A percentile compares a stretch with the other conserved stretches of the same genome.
Evolutionary conservation across 2,329 filamentous ascomycete genomes (phyloP).

Genomic region (Microdochium paspali): DNA sequence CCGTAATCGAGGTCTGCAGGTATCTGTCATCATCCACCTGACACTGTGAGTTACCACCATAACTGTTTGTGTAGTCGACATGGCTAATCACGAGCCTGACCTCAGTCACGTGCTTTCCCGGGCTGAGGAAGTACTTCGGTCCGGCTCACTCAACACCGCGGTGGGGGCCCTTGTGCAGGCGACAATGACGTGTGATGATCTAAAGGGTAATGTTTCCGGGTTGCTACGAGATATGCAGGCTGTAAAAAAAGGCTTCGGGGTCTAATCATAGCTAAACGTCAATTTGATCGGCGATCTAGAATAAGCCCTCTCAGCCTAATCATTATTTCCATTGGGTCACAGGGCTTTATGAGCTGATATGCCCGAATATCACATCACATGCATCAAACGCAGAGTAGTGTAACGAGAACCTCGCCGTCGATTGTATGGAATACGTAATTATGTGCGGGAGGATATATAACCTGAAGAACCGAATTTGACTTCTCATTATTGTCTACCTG

Average conservation of each 20-base stretch:
- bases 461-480: too few species aligned
- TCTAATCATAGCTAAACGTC: not conserved
- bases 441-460: too few species aligned
- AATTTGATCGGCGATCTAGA: not conserved
- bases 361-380: too few species aligned
- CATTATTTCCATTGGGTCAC: not conserved
- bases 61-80: not conserved
- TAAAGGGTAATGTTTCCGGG: not conserved
- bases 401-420: too few species aligned
- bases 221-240: not conserved
- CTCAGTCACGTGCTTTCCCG: not conserved
- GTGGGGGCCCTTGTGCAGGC: not conserved
- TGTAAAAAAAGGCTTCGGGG: not conserved
- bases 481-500: too few species aligned
- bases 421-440: too few species aligned
- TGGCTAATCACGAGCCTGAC: too few species aligned
- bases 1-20: not conserved
- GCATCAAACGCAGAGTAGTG: too few species aligned
- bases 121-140: not conserved
- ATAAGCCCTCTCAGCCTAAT: not conserved
- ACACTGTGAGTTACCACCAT: not conserved
- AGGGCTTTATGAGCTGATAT: too few species aligned
- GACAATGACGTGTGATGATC: not conserved
- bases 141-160: not conserved
- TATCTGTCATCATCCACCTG: not conserved